Evolutionary conservation across 2,329 filamentous ascomycete genomes (phyloP), one percentile per base, ranked within the genome.

Genomic region (Lecanicillium sp.): DNA sequence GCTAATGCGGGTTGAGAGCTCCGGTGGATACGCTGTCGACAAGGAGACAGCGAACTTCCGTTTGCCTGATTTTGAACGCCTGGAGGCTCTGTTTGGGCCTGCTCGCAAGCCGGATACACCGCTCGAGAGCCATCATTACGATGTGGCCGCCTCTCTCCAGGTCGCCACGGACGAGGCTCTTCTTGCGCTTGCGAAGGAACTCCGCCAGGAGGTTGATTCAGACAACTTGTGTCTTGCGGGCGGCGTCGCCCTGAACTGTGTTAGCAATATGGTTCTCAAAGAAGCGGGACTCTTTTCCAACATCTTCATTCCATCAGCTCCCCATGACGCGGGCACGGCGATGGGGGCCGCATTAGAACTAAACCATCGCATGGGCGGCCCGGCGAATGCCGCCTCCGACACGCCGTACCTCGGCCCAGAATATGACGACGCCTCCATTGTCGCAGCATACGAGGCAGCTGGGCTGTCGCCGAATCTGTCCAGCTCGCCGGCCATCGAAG

Each of bases 341-440:
- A 39, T 33, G 36, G 29, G 36, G 3, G 36, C 36, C 17, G 36
- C 36, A 29, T 30, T 33, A 3, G 36, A 39, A 12, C 29, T 39
- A 7, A 33, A 39, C 19, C 36, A 39, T 4, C 29, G 29, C 22
- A 3, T 39, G 36, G 36, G 30, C 29, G 36, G 36, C 20, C 20
- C 7, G 12, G 10, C 15, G 7, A 20, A 28, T 14, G 5, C 6
- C 17, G 29, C 36, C 11, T 39, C 36, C 15, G 20, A 33, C 9
- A 39, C 36, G 14, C 36, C 36, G 20, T 39, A 33, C 30, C 36
- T 39, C 36, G 36, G 29, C 29, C 36, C 36, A 14, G 29, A 28
- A 17, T 33, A 17, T 17, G 36, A 39, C 36, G 36, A 39, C 4
- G 29, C 12, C 19, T 29, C 29, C 2, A 38, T 32, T 8, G 29